Evolutionary conservation across 1,139 yeast genomes (phyloP).

Genomic region (Geotrichum bryndzae): DNA sequence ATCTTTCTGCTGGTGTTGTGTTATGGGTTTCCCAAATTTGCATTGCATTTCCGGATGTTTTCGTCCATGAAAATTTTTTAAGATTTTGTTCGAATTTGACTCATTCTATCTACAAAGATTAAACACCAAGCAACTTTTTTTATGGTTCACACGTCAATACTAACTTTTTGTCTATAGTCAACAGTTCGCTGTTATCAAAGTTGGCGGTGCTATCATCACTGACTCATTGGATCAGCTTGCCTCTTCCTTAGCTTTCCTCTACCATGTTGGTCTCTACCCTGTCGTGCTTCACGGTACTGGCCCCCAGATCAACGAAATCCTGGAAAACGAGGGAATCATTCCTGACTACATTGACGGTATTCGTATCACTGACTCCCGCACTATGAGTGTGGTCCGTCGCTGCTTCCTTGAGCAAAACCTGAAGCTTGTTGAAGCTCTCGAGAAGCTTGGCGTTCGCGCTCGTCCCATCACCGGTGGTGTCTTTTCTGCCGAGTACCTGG

Average conservation of each 20-base stretch:
- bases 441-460: conserved; percentile 94
- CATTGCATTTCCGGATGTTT: not conserved
- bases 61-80: not conserved
- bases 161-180: conserved; percentile 51
- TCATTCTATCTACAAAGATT: not conserved
- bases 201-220: conserved; percentile 97
- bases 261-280: conserved; percentile 96
- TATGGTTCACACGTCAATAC: not conserved
- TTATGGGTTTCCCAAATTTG: not conserved
- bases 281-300: conserved; percentile 98
- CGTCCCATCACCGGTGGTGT: conserved; percentile 99
- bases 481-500: conserved; percentile 86
- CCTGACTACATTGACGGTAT: conserved; percentile 96
- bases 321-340: conserved; percentile 91
- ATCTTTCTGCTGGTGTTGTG: not conserved
- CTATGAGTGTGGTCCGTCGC: conserved; percentile 93
- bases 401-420: conserved; percentile 94
- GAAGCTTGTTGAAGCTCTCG: conserved; percentile 90
- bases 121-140: not conserved
- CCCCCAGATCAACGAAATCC: conserved; percentile 91
- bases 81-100: not conserved
- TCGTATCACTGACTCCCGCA: conserved; percentile 87
- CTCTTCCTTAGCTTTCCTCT: conserved; percentile 87
- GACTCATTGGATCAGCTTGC: conserved; percentile 91
- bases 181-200: conserved; percentile 96